Conservation (phyloP, 2,329 filamentous ascomycete species). For the Setomelanomma holmii region DNA sequence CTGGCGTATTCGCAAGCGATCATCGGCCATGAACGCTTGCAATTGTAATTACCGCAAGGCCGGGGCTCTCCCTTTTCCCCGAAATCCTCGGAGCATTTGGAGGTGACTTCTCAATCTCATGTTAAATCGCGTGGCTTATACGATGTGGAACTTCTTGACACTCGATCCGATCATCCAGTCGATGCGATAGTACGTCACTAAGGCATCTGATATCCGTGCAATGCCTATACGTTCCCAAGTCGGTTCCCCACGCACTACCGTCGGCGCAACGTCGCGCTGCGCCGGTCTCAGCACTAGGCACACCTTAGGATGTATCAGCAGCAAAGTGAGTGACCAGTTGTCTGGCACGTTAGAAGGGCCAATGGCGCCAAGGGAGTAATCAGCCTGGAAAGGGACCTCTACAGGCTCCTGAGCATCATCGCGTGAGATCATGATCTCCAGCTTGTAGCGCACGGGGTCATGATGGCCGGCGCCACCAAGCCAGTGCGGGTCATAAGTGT, state of each 20-base stretch:
- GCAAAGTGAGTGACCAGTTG: conserved; percentile 5
- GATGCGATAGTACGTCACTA: conserved; percentile 13
- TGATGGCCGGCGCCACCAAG: conserved; percentile 5
- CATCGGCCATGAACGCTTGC: too few species aligned
- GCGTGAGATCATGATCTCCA: not conserved
- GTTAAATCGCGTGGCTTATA: conserved; percentile 5
- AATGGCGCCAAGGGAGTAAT: conserved; percentile 12
- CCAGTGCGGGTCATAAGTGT: conserved; percentile 15
- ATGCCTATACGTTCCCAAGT: conserved; percentile 20
- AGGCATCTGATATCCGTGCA: conserved; percentile 11
- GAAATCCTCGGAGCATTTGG: too few species aligned
- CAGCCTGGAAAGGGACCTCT: conserved; percentile 16
- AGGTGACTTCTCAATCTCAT: too few species aligned
- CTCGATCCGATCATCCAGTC: conserved; percentile 20
- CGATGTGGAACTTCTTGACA: conserved; percentile 14
- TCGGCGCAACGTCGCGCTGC: not conserved
- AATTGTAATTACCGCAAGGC: too few species aligned
- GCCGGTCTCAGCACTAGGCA: conserved; percentile 13
- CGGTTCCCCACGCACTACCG: conserved; percentile 2
- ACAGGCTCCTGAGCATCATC: not conserved
- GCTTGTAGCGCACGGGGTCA: conserved; percentile 11
- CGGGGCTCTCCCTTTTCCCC: too few species aligned
- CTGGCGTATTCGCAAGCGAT: too few species aligned
- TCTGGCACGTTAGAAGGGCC: conserved; percentile 7
- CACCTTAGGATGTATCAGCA: conserved; percentile 20